These are phyloP conservation scores for Aspergillus pseudoglaucus DNA, from an alignment of 2,329 filamentous ascomycete species.

Conservation along the genomic window DNA sequence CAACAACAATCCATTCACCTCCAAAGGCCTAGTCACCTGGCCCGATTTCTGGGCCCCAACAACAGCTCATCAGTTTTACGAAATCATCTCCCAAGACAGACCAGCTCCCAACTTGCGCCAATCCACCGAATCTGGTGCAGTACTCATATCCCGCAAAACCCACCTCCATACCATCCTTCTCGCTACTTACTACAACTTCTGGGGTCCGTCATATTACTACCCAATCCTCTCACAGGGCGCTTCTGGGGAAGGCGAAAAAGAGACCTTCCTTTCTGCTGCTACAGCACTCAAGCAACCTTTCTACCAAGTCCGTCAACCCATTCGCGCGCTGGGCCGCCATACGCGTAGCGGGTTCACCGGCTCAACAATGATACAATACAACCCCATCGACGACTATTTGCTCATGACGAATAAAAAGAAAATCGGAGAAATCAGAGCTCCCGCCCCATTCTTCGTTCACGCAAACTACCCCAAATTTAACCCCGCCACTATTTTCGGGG, in stretches of 20 bases:
- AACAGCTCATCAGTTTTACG: slow-evolving; percentile 32
- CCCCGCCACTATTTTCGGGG: slow-evolving; percentile 28
- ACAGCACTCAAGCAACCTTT: slow-evolving; percentile 33
- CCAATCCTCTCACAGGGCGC: slow-evolving; percentile 42
- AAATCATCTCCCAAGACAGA: slow-evolving; percentile 25
- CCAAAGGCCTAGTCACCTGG: slow-evolving; percentile 40
- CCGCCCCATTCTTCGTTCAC: slow-evolving; percentile 35
- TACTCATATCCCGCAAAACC: slow-evolving; percentile 40
- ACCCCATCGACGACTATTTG: slow-evolving; percentile 28
- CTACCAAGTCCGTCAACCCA: slow-evolving; percentile 36
- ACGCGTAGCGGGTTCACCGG: slow-evolving; percentile 25
- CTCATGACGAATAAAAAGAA: slow-evolving; percentile 18
- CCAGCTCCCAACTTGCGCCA: slow-evolving; percentile 17
- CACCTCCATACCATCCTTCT: slow-evolving; percentile 40
- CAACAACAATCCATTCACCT: slow-evolving; percentile 35
- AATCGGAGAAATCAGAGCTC: slow-evolving; percentile 20
- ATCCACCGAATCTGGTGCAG: slow-evolving; percentile 41
- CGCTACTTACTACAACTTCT: slow-evolving; percentile 45
- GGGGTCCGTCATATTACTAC: slow-evolving; percentile 42
- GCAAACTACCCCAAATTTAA: slow-evolving; percentile 37
- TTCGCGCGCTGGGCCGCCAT: slow-evolving; percentile 27
- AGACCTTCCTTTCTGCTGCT: slow-evolving; percentile 45
- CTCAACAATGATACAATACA: slow-evolving; percentile 34
- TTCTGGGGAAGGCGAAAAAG: slow-evolving; percentile 46
- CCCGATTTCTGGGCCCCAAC: slow-evolving; percentile 43